Evolutionary conservation across 2,329 filamentous ascomycete species (phyloP).

Genomic region (Calonectria ilicicola): DNA sequence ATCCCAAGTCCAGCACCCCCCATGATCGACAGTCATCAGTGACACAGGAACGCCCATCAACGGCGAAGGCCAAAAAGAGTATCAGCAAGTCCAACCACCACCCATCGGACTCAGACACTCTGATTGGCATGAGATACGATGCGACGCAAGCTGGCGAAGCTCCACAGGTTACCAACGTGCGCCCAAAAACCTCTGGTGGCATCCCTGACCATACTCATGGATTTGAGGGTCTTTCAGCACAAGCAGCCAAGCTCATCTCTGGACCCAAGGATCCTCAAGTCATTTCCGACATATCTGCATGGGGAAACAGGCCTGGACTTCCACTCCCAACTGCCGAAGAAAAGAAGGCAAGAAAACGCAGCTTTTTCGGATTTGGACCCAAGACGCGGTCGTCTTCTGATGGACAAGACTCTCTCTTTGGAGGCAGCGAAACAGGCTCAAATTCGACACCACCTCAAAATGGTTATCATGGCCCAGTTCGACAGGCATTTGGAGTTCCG

Average conservation of each 20-base stretch:
- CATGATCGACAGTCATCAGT: conserved; percentile 53
- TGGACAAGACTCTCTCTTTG: conserved; percentile 67
- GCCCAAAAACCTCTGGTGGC: conserved; percentile 51
- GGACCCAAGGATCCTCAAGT: conserved; percentile 85
- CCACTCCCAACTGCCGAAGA: conserved; percentile 71
- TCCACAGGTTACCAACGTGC: conserved; percentile 57
- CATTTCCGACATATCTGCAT: conserved; percentile 84
- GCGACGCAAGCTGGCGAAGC: conserved; percentile 64
- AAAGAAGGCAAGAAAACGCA: conserved; percentile 83
- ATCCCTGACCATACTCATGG: conserved; percentile 49
- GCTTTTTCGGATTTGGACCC: conserved; percentile 78
- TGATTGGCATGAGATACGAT: conserved; percentile 71
- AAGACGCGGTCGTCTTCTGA: conserved; percentile 71
- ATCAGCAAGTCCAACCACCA: conserved; percentile 51
- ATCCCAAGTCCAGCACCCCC: conserved; percentile 42
- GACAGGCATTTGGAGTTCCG: conserved; percentile 86
- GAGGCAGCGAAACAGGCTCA: conserved; percentile 59
- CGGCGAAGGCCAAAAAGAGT: conserved; percentile 51
- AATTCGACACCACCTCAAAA: conserved; percentile 57
- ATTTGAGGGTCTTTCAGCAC: conserved; percentile 52
- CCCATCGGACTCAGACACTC: conserved; percentile 55
- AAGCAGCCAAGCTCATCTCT: conserved; percentile 74
- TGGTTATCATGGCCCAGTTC: conserved; percentile 65
- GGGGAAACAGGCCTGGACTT: conserved; percentile 81
- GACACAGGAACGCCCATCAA: conserved; percentile 48